Conservation (phyloP, 768 basidiomycete species). For the Kwoniella dendrophila region DNA sequence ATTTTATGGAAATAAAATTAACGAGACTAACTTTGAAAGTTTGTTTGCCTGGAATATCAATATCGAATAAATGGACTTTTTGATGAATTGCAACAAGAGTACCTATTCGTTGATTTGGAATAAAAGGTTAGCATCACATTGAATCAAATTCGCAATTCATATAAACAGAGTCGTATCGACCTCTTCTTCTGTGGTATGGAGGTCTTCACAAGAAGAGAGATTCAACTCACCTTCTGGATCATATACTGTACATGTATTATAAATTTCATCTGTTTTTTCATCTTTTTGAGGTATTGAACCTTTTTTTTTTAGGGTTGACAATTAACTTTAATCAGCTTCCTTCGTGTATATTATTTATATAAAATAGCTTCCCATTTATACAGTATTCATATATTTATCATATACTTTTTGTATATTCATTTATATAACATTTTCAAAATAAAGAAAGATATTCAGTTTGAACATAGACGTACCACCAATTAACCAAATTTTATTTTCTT, state of each 20-base stretch:
- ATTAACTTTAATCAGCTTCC: too few relatives aligned
- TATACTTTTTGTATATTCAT: not conserved
- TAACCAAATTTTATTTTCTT: constrained; percentile 78
- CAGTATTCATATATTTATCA: not conserved
- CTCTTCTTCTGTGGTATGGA: not conserved
- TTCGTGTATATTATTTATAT: too few relatives aligned
- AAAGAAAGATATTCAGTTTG: not conserved
- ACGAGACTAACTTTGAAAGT: constrained; percentile 53
- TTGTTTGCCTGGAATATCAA: constrained; percentile 68
- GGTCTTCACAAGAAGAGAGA: not conserved
- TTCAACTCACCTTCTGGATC: constrained; percentile 60
- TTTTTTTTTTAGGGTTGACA: too few relatives aligned
- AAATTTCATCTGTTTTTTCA: constrained; percentile 65
- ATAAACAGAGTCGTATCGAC: too few relatives aligned
- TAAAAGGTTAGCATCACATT: not conserved
- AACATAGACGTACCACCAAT: constrained; percentile 75
- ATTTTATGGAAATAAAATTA: too few relatives aligned
- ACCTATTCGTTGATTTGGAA: constrained; percentile 59
- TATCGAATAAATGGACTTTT: constrained; percentile 96
- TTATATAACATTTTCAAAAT: not conserved
- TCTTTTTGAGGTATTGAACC: constrained; percentile 92
- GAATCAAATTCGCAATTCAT: not conserved
- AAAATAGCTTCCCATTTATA: too few relatives aligned
- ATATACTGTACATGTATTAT: constrained; percentile 92
- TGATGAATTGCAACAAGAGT: constrained; percentile 84